Evolutionary conservation across 2,329 filamentous ascomycete species (phyloP).

Genomic region (Ophiocordyceps polyrhachis-furcata): DNA sequence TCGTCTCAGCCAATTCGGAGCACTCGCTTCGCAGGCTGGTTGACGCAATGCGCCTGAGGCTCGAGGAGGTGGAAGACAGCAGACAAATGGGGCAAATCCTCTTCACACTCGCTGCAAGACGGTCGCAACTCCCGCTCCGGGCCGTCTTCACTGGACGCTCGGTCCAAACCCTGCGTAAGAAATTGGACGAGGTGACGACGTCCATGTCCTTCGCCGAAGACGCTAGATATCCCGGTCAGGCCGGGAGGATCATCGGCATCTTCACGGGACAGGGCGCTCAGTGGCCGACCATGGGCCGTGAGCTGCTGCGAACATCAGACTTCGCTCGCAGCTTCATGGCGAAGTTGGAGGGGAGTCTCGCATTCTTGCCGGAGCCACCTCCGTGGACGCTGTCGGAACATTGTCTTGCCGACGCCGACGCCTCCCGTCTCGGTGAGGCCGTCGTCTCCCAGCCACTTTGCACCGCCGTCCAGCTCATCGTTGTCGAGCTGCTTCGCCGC

Average conservation of each 20-base stretch:
- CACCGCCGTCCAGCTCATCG: slow-evolving; percentile 19
- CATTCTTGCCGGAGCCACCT: not conserved
- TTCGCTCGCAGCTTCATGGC: not conserved
- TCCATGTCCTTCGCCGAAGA: not conserved
- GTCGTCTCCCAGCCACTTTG: slow-evolving; percentile 13
- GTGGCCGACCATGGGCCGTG: not conserved
- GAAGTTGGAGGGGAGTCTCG: not conserved
- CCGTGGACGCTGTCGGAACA: slow-evolving; percentile 1
- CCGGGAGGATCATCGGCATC: not conserved
- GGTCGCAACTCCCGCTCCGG: not conserved
- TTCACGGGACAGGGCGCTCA: slow-evolving; percentile 1
- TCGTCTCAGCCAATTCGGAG: not conserved
- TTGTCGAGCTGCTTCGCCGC: slow-evolving; percentile 17
- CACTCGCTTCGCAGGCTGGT: not conserved
- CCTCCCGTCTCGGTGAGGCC: slow-evolving; percentile 1
- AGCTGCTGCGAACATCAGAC: not conserved
- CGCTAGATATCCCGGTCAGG: not conserved
- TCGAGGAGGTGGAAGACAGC: not conserved
- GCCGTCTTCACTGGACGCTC: not conserved
- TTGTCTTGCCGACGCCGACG: not conserved
- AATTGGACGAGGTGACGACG: not conserved
- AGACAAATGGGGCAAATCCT: not conserved
- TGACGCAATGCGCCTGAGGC: not conserved
- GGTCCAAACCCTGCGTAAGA: not conserved
- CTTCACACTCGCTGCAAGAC: not conserved